A percentile compares a stretch with the other conserved stretches of the same genome.
These are phyloP conservation scores for Fusarium concolor DNA, from an alignment of 2,329 filamentous ascomycete genomes.

Conservation along the genomic window DNA sequence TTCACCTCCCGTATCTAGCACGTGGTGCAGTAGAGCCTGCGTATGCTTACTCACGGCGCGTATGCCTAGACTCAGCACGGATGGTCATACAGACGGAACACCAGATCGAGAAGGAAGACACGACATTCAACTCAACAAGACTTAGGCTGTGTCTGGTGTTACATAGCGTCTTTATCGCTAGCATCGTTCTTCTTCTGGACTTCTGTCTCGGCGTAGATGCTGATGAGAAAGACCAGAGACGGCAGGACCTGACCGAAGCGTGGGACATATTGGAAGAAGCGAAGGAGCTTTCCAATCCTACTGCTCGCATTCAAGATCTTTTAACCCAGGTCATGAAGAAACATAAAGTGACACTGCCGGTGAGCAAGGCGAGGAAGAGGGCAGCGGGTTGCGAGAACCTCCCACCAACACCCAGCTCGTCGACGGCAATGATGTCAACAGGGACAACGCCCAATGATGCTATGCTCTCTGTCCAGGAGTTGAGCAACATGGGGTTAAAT, in stretches of 20 bases:
- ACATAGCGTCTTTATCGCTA: constrained; percentile 51
- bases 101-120: constrained; percentile 44
- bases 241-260: constrained; percentile 46
- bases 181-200: constrained; percentile 51
- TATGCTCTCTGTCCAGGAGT: constrained; percentile 40
- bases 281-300: constrained; percentile 46
- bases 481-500: constrained; percentile 45
- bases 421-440: constrained; percentile 22
- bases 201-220: constrained; percentile 46
- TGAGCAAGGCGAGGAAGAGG: constrained; percentile 10
- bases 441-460: constrained; percentile 22
- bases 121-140: constrained; percentile 46
- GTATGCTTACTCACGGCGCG: constrained; percentile 49
- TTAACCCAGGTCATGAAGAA: constrained; percentile 50
- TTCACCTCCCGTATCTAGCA: constrained; percentile 52
- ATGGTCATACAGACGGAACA: constrained; percentile 49
- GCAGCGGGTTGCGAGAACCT: constrained; percentile 4
- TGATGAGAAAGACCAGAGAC: constrained; percentile 40
- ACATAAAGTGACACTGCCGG: constrained; percentile 43
- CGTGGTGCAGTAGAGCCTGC: constrained; percentile 50
- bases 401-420: constrained; percentile 50
- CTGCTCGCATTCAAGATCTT: constrained; percentile 48
- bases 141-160: constrained; percentile 48
- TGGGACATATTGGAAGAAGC: constrained; percentile 52
- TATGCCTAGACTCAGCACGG: constrained; percentile 49